Evolutionary conservation across 345 rosid species (phyloP), one percentile per base, ranked within the genome.

Genomic region (Abelmoschus esculentus): DNA sequence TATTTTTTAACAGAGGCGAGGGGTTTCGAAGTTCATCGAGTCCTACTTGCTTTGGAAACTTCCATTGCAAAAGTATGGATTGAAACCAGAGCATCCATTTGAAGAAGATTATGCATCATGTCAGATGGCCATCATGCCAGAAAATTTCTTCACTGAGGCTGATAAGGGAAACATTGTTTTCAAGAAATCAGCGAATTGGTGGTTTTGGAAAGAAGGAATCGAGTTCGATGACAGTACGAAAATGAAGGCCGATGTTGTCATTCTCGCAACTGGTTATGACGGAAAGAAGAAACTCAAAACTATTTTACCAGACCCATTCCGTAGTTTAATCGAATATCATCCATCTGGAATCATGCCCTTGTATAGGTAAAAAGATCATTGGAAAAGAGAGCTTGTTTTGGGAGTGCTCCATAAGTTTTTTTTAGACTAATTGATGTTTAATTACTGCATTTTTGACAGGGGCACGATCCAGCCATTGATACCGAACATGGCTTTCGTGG

Each of bases 91-190:
- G 29, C 98, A 93, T 82, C 79, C 90, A 2, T 93, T 93, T 59
- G 86, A 85, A n/a, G 98, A 90, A 74, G 98, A 90, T 76, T 87
- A 86, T 29, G 92, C 96, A 17, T 86, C 96, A 29, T 90, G 97
- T 74, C 98, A 93, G 74, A 90, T 89, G 97, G 96, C 96, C 0
- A 86, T 93, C 70, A 38, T 89, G 73, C 98, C 98, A 0, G 86
- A 85, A 4, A 84, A 78, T 12, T 93, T 93, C 80, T 93, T 90
- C 75, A 59, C 82, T 0, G 92, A 93, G 78, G 97, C 90, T 5
- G 96, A 89, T 52, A 84, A 93, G 58, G 96, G 95, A 3, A 87
- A 79, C 60, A 90, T 93, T 74, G 68, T 77, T 69, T 82, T 93
- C 82, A 90, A 81, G 78, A 89, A 73, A 74, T 19, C 90, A 28